Evolutionary conservation across 495 filamentous ascomycete genomes (phyloP), one percentile per base, ranked within the genome.

Genomic region (Hypomontagnella submonticulosa): DNA sequence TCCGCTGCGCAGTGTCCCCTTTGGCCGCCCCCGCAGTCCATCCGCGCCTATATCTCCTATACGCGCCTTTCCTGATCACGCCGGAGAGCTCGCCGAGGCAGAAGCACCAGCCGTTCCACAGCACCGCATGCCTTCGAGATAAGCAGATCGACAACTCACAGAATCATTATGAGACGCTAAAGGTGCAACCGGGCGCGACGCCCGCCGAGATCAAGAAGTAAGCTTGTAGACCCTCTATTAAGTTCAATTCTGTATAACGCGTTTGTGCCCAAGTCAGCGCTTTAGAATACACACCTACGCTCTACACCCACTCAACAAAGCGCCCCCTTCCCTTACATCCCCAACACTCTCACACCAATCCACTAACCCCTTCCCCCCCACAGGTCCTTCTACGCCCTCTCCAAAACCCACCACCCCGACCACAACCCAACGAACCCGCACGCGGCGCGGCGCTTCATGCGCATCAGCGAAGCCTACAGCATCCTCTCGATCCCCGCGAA

Each of bases 331-430:
- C 41, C 30, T 16, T 42, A 7, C 53, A 53, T 43, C 27, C 9
- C 40, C 49, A 54, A 47, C 16, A 30, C 12, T 32, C 64, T 73
- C 27, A 71, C 56, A 13, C 38, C 37, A 43, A 5, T 37, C 10
- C 53, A 75, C 34, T 51, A 36, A 42, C 19, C 7, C 19, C n/a
- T 12, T n/a, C n/a, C n/a, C n/a, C n/a, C n/a, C n/a, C 7, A 15
- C 59, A 90, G 89, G 68, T 88, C 93, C 82, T 99, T 96, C 85
- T 97, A 96, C 84, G 70, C 81, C 66, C 90, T 99, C 74, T 97
- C 92, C 77, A 95, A 97, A 78, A 76, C 80, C 49, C 90, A 97
- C 86, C 95, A 99, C 81, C 95, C 95, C 11, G 95, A 99, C 85
- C 88, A 84, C 77, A 95, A 98, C 83, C 91, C 83, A 57, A 47